phyloP scores from a whole-genome alignment of 495 filamentous ascomycete species.

The Podospora bellae-mahoneyi region DNA sequence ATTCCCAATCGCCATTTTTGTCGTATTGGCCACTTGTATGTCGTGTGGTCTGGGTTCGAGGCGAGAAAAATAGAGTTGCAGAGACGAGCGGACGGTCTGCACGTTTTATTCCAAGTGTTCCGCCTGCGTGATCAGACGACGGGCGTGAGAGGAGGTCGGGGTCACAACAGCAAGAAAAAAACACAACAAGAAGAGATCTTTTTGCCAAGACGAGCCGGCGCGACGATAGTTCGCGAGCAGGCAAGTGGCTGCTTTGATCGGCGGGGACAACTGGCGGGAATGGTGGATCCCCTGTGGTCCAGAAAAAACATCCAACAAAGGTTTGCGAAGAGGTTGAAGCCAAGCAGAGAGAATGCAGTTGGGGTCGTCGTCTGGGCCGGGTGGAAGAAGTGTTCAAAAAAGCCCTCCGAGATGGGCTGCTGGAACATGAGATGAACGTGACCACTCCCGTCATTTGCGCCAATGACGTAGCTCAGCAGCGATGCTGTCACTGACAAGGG shows the following conservation, averaged over 20 bases:
- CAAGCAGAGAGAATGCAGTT: background rate
- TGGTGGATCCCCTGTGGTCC: background rate
- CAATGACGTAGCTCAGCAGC: background rate
- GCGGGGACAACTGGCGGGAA: background rate
- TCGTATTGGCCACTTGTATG: background rate
- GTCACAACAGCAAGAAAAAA: background rate
- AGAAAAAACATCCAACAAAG: background rate
- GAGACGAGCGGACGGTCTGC: background rate
- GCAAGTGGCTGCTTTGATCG: background rate
- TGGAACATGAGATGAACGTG: background rate
- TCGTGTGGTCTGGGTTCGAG: too few species aligned
- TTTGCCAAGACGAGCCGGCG: background rate
- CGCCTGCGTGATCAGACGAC: background rate
- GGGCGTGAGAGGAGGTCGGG: background rate
- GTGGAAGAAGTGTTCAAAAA: background rate
- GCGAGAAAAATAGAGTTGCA: background rate
- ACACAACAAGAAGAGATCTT: background rate
- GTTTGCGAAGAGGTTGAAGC: background rate
- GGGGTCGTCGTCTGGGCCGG: background rate
- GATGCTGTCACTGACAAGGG: background rate
- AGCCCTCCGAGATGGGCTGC: background rate
- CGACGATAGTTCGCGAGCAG: background rate
- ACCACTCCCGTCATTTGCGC: background rate
- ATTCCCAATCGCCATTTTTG: slow-evolving; percentile 38
- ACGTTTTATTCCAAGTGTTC: background rate